These are phyloP conservation scores for Mycena belliarum DNA, from an alignment of 768 basidiomycete genomes.

Conservation along the genomic window DNA sequence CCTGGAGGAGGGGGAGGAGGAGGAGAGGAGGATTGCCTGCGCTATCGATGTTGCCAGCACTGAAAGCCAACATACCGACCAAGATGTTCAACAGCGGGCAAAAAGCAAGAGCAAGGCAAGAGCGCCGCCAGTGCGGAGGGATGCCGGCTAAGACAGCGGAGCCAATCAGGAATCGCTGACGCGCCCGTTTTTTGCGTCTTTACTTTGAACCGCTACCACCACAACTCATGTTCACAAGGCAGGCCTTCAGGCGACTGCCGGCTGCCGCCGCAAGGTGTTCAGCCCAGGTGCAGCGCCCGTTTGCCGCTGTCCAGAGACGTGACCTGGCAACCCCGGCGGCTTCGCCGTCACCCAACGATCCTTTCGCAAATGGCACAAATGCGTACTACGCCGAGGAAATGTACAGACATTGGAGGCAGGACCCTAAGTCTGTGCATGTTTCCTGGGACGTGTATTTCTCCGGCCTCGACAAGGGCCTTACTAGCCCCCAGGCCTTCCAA, in stretches of 20 bases:
- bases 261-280: constrained; percentile 22
- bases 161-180: not conserved
- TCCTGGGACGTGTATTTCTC: constrained; percentile 96
- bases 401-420: constrained; percentile 90
- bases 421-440: constrained; percentile 88
- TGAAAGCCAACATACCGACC: no score
- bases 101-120: not conserved
- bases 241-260: constrained; percentile 35
- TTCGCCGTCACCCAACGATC: constrained; percentile 75
- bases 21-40: no score
- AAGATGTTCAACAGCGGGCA: no score
- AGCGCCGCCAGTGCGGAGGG: not conserved
- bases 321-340: constrained; percentile 47
- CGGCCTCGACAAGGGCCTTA: constrained; percentile 86
- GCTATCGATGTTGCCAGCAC: no score
- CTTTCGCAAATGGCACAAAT: constrained; percentile 93
- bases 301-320: constrained; percentile 27
- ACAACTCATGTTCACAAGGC: constrained; percentile 34
- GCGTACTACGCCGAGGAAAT: constrained; percentile 96
- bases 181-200: not conserved
- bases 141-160: not conserved
- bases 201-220: constrained; percentile 11
- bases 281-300: constrained; percentile 18
- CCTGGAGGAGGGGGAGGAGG: no score
- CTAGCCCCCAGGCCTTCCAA: constrained; percentile 78